phyloP scores from a whole-genome alignment of 768 basidiomycete genomes.

The Pleurotus giganteus region DNA sequence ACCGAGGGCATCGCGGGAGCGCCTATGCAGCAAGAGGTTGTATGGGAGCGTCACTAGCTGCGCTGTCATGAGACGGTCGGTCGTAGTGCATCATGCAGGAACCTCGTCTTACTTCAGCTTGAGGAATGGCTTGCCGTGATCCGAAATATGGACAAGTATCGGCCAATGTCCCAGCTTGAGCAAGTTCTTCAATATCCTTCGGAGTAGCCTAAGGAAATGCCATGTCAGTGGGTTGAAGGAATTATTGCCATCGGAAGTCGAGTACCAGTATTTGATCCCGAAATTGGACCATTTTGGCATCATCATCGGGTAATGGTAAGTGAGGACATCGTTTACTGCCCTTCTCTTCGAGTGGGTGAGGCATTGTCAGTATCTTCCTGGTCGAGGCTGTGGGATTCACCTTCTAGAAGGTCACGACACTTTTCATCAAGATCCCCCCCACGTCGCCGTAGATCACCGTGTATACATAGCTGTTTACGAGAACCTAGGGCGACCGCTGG shows the following conservation, averaged over 20 bases:
- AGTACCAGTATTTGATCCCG: constrained; percentile 83
- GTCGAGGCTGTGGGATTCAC: constrained; percentile 32
- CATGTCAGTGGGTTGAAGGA: neutral
- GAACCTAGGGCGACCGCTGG: constrained; percentile 87
- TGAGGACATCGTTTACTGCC: constrained; percentile 71
- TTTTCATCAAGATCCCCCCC: constrained; percentile 80
- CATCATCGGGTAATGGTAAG: constrained; percentile 71
- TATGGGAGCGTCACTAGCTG: constrained; percentile 93
- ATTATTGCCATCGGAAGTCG: neutral
- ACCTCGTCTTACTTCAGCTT: constrained; percentile 71
- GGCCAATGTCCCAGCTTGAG: constrained; percentile 61
- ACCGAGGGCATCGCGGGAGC: constrained; percentile 82
- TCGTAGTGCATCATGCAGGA: neutral
- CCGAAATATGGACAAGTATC: constrained; percentile 93
- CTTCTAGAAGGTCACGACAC: constrained; percentile 77
- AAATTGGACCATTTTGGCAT: constrained; percentile 71
- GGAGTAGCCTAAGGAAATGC: constrained; percentile 64
- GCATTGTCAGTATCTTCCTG: neutral
- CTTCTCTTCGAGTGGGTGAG: constrained; percentile 41
- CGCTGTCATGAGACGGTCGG: neutral
- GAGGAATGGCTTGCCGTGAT: constrained; percentile 80
- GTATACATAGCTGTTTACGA: constrained; percentile 90
- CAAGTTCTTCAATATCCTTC: constrained; percentile 94
- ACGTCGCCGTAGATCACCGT: constrained; percentile 67
- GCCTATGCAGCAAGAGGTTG: constrained; percentile 82